Evolutionary conservation across 495 filamentous ascomycete species (phyloP).

Genomic region (Amorphotheca resinae): DNA sequence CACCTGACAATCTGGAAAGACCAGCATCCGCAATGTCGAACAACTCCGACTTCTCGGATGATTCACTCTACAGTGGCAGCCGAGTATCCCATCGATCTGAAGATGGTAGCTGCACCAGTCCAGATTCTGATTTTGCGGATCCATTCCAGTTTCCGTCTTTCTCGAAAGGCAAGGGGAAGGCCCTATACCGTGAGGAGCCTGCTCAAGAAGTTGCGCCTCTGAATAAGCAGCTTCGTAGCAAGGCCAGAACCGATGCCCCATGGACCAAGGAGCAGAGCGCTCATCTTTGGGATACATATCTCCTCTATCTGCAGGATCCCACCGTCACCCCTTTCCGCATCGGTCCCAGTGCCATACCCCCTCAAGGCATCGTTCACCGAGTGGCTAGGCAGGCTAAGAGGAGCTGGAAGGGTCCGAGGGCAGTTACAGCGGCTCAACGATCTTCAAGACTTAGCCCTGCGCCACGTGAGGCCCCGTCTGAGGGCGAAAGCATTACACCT

Average conservation of each 20-base stretch:
- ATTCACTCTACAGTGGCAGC: slow-evolving; percentile 20
- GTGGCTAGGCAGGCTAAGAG: slow-evolving; percentile 76
- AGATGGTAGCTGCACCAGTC: slow-evolving; percentile 31
- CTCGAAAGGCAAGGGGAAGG: slow-evolving; percentile 14
- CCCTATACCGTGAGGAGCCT: not conserved
- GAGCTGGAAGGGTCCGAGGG: slow-evolving; percentile 61
- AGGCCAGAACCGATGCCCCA: slow-evolving; percentile 13
- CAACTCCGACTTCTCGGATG: slow-evolving; percentile 17
- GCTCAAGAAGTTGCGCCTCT: not conserved
- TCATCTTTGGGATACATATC: slow-evolving; percentile 86
- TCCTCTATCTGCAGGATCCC: slow-evolving; percentile 79
- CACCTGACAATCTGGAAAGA: slow-evolving; percentile 12
- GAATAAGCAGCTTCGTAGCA: slow-evolving; percentile 15
- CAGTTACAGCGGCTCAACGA: slow-evolving; percentile 5
- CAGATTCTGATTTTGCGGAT: slow-evolving; percentile 25
- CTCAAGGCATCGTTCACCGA: slow-evolving; percentile 77
- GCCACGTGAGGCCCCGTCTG: slow-evolving; percentile 4
- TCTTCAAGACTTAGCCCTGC: slow-evolving; percentile 3
- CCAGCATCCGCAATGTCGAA: slow-evolving; percentile 13
- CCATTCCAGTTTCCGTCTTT: slow-evolving; percentile 17
- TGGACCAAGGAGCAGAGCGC: slow-evolving; percentile 90
- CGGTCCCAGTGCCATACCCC: slow-evolving; percentile 74
- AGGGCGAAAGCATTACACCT: slow-evolving; percentile 57
- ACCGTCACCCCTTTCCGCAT: slow-evolving; percentile 89
- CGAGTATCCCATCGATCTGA: slow-evolving; percentile 33